phyloP scores from a whole-genome alignment of 1,284 basidiomycete genomes.

The Puccinia triticina region DNA sequence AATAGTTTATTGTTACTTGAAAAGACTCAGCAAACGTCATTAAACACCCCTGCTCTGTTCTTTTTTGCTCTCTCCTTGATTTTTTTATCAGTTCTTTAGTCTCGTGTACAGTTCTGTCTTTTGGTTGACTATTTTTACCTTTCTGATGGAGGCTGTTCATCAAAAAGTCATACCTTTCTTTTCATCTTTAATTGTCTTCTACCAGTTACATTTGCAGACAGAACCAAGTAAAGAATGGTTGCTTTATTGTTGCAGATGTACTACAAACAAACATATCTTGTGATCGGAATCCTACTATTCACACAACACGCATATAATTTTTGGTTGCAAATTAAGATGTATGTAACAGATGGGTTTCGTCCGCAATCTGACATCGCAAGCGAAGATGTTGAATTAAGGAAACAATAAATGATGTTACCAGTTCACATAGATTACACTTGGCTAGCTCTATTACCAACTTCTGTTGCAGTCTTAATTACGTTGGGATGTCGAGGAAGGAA shows the following conservation, averaged over 20 bases:
- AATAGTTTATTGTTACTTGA: background rate
- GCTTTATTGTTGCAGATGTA: background rate
- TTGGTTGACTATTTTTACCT: background rate
- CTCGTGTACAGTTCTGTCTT: background rate
- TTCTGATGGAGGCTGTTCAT: background rate
- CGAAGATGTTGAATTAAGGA: too few species aligned
- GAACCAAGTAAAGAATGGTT: background rate
- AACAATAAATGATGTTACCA: too few species aligned
- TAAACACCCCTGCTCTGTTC: background rate
- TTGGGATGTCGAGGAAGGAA: too few species aligned
- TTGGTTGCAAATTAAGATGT: too few species aligned
- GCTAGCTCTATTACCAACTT: too few species aligned
- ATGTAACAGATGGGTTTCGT: too few species aligned
- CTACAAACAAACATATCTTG: too few species aligned
- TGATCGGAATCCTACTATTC: too few species aligned
- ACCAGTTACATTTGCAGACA: background rate
- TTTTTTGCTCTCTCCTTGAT: background rate
- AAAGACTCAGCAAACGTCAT: background rate
- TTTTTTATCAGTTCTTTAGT: background rate
- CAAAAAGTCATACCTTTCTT: background rate
- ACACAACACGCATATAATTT: too few species aligned
- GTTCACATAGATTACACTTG: too few species aligned
- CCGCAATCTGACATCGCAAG: too few species aligned
- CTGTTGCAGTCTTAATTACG: too few species aligned
- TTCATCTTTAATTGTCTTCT: background rate